Conservation (phyloP, 495 filamentous ascomycete species). For the Articulospora tetracladia region DNA sequence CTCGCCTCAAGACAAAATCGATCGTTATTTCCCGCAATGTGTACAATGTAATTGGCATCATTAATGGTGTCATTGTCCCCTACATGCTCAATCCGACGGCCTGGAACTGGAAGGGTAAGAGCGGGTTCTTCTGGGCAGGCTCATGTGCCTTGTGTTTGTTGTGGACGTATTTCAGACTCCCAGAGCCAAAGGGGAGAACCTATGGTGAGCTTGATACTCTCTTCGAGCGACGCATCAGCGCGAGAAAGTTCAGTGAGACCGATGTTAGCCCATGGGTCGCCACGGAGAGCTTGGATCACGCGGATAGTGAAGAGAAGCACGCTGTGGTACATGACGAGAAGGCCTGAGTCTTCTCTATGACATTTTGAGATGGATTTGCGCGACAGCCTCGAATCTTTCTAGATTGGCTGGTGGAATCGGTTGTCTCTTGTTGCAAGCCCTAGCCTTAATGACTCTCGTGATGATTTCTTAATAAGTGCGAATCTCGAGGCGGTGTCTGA, state of each 20-base stretch:
- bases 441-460: too few species aligned
- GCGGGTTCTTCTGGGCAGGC: constrained; percentile 55
- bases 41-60: constrained; percentile 47
- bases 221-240: constrained; percentile 58
- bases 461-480: too few species aligned
- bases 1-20: constrained; percentile 50
- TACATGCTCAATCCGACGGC: constrained; percentile 45
- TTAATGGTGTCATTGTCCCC: constrained; percentile 44
- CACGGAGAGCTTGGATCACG: too few species aligned
- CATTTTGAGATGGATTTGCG: too few species aligned
- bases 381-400: too few species aligned
- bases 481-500: too few species aligned
- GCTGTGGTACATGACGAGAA: not conserved
- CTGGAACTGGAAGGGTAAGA: constrained; percentile 51
- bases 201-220: constrained; percentile 72
- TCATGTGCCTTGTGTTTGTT: constrained; percentile 39
- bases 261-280: constrained; percentile 61
- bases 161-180: constrained; percentile 57
- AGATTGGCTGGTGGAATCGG: too few species aligned
- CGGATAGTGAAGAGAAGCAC: constrained; percentile 6
- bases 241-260: constrained; percentile 62
- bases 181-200: constrained; percentile 64
- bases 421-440: too few species aligned
- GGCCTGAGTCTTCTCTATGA: too few species aligned
- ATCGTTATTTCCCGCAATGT: constrained; percentile 52